Conservation (phyloP, 306 rosid genomes). For the Pyrus pyrifolia region DNA sequence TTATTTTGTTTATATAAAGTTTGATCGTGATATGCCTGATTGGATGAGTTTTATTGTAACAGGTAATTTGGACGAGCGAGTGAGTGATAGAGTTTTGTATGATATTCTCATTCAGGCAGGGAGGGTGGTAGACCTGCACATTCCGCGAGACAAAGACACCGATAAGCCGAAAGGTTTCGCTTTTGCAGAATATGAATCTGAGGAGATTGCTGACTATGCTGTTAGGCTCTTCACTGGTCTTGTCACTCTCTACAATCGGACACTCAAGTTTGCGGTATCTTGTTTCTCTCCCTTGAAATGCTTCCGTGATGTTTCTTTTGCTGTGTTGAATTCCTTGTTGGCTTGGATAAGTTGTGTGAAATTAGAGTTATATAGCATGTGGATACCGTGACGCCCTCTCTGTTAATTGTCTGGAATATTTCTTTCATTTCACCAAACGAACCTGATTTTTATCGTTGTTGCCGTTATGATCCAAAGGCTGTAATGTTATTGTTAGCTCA, state of each 20-base stretch:
- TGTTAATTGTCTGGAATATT: no score
- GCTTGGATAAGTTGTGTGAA: background rate
- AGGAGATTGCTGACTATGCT: slow-evolving; percentile 81
- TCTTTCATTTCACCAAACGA: no score
- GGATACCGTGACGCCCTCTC: background rate
- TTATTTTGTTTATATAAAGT: background rate
- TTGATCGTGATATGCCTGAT: background rate
- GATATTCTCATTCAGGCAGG: slow-evolving; percentile 94
- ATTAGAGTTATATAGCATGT: background rate
- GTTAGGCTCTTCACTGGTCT: slow-evolving; percentile 88
- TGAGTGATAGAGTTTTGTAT: slow-evolving; percentile 78
- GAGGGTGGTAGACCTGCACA: slow-evolving; percentile 75
- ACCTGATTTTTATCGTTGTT: no score
- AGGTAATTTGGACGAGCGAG: slow-evolving; percentile 96
- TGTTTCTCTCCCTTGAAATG: background rate
- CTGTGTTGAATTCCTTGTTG: background rate
- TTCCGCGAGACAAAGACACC: slow-evolving; percentile 84
- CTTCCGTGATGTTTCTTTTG: background rate
- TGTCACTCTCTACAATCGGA: slow-evolving; percentile 66
- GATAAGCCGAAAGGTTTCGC: slow-evolving; percentile 81
- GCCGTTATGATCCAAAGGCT: no score
- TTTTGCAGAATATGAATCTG: slow-evolving; percentile 83
- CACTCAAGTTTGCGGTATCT: slow-evolving; percentile 76
- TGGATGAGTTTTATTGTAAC: slow-evolving; percentile 12
- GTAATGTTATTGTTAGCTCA: no score